A percentile compares a stretch with the other conserved stretches of the same genome.
phyloP scores from a whole-genome alignment of 2,329 filamentous ascomycete species.

The Sarocladium strictum region DNA sequence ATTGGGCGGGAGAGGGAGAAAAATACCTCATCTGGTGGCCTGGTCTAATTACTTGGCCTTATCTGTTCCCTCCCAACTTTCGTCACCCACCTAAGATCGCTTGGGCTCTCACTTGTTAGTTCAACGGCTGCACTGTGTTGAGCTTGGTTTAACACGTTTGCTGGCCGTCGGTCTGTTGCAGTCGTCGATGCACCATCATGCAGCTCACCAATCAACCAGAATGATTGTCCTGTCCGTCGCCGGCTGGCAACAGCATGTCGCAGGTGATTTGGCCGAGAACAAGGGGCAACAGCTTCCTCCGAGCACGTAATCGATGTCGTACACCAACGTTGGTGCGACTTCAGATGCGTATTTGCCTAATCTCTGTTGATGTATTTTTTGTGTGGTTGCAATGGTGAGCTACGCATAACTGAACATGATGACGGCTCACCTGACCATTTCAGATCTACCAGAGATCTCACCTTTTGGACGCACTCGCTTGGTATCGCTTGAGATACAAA shows the following conservation, averaged over 20 bases:
- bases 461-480: too few species aligned
- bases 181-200: neutral
- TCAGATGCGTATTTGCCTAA: neutral
- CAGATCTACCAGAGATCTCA: too few species aligned
- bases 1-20: neutral
- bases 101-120: neutral
- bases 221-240: neutral
- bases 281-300: neutral
- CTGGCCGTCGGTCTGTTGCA: neutral
- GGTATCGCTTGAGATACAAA: too few species aligned
- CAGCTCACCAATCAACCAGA: neutral
- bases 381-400: too few species aligned
- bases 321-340: neutral
- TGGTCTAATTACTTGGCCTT: neutral
- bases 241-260: neutral
- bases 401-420: too few species aligned
- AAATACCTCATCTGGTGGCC: neutral
- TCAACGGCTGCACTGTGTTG: neutral
- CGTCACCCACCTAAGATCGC: neutral
- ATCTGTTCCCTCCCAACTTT: neutral
- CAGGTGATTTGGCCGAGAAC: neutral
- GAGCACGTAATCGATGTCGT: neutral
- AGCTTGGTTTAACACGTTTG: neutral
- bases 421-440: too few species aligned
- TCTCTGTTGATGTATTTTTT: too few species aligned